These are phyloP conservation scores for Plenodomus tracheiphilus DNA, from an alignment of 2,329 filamentous ascomycete genomes.

Conservation along the genomic window DNA sequence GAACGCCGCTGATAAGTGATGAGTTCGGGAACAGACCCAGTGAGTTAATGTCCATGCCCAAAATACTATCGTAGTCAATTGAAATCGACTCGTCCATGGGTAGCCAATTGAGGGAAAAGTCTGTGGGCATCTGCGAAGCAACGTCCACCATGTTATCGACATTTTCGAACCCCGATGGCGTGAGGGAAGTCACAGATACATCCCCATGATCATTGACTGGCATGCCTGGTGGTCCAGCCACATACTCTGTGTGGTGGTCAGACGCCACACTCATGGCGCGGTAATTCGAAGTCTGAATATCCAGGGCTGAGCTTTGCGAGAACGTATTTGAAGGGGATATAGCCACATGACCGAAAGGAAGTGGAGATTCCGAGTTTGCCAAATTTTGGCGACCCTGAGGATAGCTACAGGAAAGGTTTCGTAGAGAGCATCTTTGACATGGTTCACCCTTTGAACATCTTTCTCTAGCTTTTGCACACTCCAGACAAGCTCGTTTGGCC, in stretches of 20 bases:
- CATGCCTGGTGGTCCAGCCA: too few relatives aligned
- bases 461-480: slow-evolving; percentile 11
- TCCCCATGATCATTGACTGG: too few relatives aligned
- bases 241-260: too few relatives aligned
- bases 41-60: slow-evolving; percentile 7
- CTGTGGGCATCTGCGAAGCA: not conserved
- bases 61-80: slow-evolving; percentile 12
- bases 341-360: not conserved
- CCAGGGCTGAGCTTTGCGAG: too few relatives aligned
- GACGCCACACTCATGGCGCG: too few relatives aligned
- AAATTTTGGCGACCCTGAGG: not conserved
- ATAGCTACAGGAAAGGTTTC: slow-evolving; percentile 10
- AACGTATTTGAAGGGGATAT: not conserved
- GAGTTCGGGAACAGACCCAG: slow-evolving; percentile 7
- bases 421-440: slow-evolving; percentile 8
- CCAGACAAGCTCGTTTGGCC: slow-evolving; percentile 7
- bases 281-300: too few relatives aligned
- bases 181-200: not conserved
- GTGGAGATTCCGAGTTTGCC: not conserved
- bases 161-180: not conserved
- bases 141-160: not conserved
- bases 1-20: too few relatives aligned
- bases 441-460: slow-evolving; percentile 7
- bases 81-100: slow-evolving; percentile 7
- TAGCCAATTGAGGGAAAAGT: slow-evolving; percentile 13